Evolutionary conservation across 1,284 basidiomycete genomes (phyloP).

Genomic region (Polyporus tsugae): DNA sequence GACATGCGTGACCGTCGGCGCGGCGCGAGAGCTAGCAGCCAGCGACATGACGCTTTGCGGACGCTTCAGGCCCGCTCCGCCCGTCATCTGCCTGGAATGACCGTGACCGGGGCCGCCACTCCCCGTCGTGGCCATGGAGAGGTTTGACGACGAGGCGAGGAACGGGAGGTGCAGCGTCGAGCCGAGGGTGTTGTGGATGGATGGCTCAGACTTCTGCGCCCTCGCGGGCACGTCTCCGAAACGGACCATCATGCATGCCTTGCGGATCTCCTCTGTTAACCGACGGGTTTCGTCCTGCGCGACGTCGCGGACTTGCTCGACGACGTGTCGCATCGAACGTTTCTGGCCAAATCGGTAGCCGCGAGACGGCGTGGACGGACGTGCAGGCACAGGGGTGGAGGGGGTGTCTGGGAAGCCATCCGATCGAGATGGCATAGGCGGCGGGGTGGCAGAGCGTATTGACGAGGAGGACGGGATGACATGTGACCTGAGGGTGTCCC

Average conservation of each 20-base stretch:
- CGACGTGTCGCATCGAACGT: slow-evolving; percentile 66
- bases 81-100: slow-evolving; percentile 41
- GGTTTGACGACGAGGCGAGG: slow-evolving; percentile 48
- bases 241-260: slow-evolving; percentile 57
- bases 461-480: slow-evolving; percentile 50
- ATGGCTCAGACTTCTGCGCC: slow-evolving; percentile 41
- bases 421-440: slow-evolving; percentile 27
- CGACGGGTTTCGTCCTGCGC: slow-evolving; percentile 53
- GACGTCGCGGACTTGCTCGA: slow-evolving; percentile 61
- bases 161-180: slow-evolving; percentile 58
- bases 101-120: slow-evolving; percentile 13
- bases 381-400: slow-evolving; percentile 31
- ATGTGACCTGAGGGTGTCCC: slow-evolving; percentile 61
- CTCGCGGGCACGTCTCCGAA: slow-evolving; percentile 45
- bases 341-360: slow-evolving; percentile 60
- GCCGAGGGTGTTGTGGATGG: slow-evolving; percentile 40
- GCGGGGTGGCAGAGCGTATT: slow-evolving; percentile 33
- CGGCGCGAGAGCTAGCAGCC: slow-evolving; percentile 32
- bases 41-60: slow-evolving; percentile 51
- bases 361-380: slow-evolving; percentile 52
- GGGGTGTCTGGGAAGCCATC: slow-evolving; percentile 36
- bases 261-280: slow-evolving; percentile 59
- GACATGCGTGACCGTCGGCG: slow-evolving; percentile 49
- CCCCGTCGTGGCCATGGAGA: slow-evolving; percentile 28
- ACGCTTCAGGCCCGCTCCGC: slow-evolving; percentile 39